Base-by-base conservation (phyloP, 441 rosid genomes). In the Bocquillonia castaneifolia region DNA sequence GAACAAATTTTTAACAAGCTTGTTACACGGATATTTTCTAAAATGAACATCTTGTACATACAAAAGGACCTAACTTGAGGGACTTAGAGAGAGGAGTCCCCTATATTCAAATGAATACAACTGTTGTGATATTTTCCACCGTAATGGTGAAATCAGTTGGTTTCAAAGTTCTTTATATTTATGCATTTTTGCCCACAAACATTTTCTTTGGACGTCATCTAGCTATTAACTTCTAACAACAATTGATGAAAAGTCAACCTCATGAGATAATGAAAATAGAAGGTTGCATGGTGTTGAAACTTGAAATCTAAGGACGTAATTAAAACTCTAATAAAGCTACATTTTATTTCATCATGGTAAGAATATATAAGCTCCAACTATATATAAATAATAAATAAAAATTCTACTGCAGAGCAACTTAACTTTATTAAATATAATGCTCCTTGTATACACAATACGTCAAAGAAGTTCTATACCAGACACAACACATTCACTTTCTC, bases 1-100 rank as follows among this genome's bases (percentile, higher is more conserved):
- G 59, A 66, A 51, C n/a, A 47, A 69, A 65, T 23, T 31, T 42
- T 64, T 40, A 68, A 61, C 31, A 25, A 45, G 34, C 34, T 15
- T 29, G 50, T 32, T 20, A 18, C 54, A 23, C 37, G 50, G 20
- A 52, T 39, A 26, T 0, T 48, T 20, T 53, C 52, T 32, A 32
- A 52, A 59, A 22, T 37, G 18, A 62, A 28, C 18, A 32, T 57
- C 17, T 23, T 50, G 32, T 10, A 20, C 53, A 37, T 26, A 32
- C 13, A 53, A 48, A 55, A 14, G 48, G 48, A 47, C 36, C n/a
- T n/a, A n/a, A n/a, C n/a, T n/a, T n/a, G 15, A 13, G 47, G 47
- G 13, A 17, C 5, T 12, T 12, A 15, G 13, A n/a, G 28, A 31
- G 29, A 37, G 5, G 42, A 18, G 10, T 66, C 69, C 54, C 12